Conservation (phyloP, 2,329 filamentous ascomycete genomes). For the Coniella lustricola region DNA sequence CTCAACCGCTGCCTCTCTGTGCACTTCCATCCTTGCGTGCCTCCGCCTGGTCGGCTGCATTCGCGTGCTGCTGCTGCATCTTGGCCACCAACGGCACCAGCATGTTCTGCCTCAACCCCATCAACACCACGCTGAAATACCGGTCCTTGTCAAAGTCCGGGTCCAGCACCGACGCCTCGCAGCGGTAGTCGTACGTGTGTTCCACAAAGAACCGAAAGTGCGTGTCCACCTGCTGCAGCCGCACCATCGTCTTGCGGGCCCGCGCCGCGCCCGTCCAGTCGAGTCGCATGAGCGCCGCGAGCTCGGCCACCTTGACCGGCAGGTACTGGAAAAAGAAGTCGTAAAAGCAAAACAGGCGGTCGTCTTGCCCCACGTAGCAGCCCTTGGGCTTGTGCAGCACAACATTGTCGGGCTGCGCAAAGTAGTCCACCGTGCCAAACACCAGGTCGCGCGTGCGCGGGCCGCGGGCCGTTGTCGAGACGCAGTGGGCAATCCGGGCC, state of each 20-base stretch:
- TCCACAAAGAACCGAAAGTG: conserved; percentile 15
- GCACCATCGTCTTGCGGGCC: conserved; percentile 7
- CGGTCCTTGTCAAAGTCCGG: conserved; percentile 2
- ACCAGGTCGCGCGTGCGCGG: conserved; percentile 11
- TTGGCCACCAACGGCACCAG: conserved; percentile 8
- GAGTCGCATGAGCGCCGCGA: conserved; percentile 7
- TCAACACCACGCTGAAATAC: conserved; percentile 8
- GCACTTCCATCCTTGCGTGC: too few species aligned
- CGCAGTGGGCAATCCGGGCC: conserved; percentile 10
- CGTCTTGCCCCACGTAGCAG: conserved; percentile 10
- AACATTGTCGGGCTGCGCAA: conserved; percentile 8
- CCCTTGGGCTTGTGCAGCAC: conserved; percentile 13
- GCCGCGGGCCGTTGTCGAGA: conserved; percentile 3
- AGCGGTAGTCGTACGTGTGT: conserved; percentile 14
- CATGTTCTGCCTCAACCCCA: conserved; percentile 10
- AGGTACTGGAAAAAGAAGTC: conserved; percentile 14
- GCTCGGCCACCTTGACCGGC: conserved; percentile 9
- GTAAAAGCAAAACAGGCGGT: conserved; percentile 12
- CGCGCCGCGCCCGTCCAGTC: conserved; percentile 12
- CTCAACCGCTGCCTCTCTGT: not conserved
- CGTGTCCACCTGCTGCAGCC: conserved; percentile 8
- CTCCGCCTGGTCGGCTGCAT: not conserved
- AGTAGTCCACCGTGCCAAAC: conserved; percentile 4
- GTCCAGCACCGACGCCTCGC: not conserved
- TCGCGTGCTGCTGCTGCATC: conserved; percentile 10